Base-by-base conservation (phyloP, 495 filamentous ascomycete species). In the Cercophora samala region DNA sequence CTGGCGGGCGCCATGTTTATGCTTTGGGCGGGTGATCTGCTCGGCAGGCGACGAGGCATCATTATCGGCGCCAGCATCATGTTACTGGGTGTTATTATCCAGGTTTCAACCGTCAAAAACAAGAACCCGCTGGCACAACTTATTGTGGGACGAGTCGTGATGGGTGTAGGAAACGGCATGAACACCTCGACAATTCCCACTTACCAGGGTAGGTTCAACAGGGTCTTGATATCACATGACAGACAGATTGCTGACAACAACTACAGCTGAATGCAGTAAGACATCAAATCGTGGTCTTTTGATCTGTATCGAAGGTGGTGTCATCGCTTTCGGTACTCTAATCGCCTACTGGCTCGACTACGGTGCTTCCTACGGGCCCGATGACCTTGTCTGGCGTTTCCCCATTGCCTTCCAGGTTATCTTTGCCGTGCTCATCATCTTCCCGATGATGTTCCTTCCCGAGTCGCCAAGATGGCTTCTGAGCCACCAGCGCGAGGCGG, bases 331-430 rank as follows among this genome's bases (percentile, higher is more conserved):
- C 63, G 91, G 91, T 58, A 88, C 86, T 9, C 77, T 92, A 54
- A 87, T 93, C 26, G 90, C 90, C 25, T 93, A 93, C 80, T 94
- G 91, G 91, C 82, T 94, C 65, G 90, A 93, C 70, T 94, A 90
- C 68, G 91, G 91, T 56, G 83, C 88, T 32, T 87, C 85, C 9
- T 93, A 90, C 71, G 89, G 88, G 3, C 84, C 85, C 2, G 68
- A 77, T 8, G 84, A 87, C 69, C 77, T 92, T 6, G 83, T 85
- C 19, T 93, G 91, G 91, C 85, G 91, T 21, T 91, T 93, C 80
- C 91, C 91, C 19, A 92, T 93, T 66, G 89, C 89, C 15, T 92
- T 94, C 84, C 91, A 93, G 80, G 81, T 91, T 63, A 64, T 92
- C 56, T 93, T 93, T 69, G 89, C 87, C 56, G 22, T 92, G 6